Evolutionary conservation across 2,329 filamentous ascomycete genomes (phyloP), one percentile per base, ranked within the genome.

Genomic region (Cladosporium sp.): DNA sequence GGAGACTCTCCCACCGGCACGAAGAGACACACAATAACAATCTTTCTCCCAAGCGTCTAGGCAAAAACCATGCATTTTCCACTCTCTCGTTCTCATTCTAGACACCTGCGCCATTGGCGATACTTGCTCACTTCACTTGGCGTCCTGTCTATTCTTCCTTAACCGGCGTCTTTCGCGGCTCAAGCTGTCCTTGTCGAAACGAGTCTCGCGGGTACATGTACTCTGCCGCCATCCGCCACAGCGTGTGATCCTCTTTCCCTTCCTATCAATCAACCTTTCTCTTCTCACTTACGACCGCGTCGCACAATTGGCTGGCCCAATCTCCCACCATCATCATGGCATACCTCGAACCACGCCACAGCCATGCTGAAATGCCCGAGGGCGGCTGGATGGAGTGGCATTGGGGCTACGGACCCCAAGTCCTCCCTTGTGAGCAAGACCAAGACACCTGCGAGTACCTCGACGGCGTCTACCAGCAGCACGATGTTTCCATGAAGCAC

Each of bases 361-460:
- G 45, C 45, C 36, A 39, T 33, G 36, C 25, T 19, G 45, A 48
- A 7, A 25, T 48, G 15, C 45, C 45, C 19, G 36, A 39, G 25
- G 36, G 29, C 7, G 45, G 45, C 27, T 48, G 39, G n/a, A 16
- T 43, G 20, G 47, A 43, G 6, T 19, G 20, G 6, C 76, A 82
- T 57, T 84, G 79, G 79, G 80, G 77, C 0, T 83, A 83, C 59
- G 67, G 70, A 2, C 68, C 70, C 46, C 73, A 79, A 16, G 69
- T 74, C 1, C 43, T 81, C 0, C 80, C 80, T 19, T 84, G 80
- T 61, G 76, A 71, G 19, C 82, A 74, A 53, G 80, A 83, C 62
- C 59, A 68, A 0, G 79, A 78, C 1, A 77, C 77, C 4, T 84
- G 80, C 60, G 72, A 66, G 30, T 84, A 84, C 60, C 69, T 82